Base-by-base conservation (phyloP, 225 moss, liverwort and hornwort species). In the Antitrichia curtipendula region DNA sequence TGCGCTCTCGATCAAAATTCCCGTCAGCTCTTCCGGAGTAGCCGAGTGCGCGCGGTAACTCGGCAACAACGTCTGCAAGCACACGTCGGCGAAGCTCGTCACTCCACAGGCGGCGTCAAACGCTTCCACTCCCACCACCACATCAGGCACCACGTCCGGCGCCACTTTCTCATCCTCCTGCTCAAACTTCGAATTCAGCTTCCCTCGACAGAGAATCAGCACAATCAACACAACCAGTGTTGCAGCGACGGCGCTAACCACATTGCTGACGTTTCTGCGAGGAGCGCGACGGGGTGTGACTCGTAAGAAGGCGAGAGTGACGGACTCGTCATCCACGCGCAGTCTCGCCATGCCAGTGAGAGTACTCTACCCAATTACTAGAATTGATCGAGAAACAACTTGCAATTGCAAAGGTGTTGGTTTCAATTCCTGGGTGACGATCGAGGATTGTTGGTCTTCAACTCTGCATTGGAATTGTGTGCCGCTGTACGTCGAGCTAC, bases 71-170 rank as follows among this genome's bases (percentile, higher is more conserved):
- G 87, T 92, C 40, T 84, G 52, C 70, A 70, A 84, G 68, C 93
- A 93, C 9, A 84, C 62, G 13, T 83, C 84, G 6, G 84, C 78
- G 61, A 89, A 86, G 45, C 86, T 81, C 40, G 89, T 92, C 64
- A 56, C 91, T 34, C 82, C 45, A 66, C 93, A 93, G 7, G 89
- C 91, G 21, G 78, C 86, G 10, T 82, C 47, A 43, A 90, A 84
- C 22, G 59, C 86, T 49, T 87, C 25, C 49, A 75, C 50, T 15
- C 88, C 90, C 56, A 62, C 43, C 61, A 84, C 32, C 19, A 13
- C 5, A 25, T 59, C 72, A 5, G 32, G 17, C 41, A 40, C 49
- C 49, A 12, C 49, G 49, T 13, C 50, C 50, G 50, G 50, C 49
- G 49, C 15, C 50, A 50, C 56, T 18, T 27, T 20, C 24, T 12